A percentile compares a stretch with the other conserved stretches of the same genome.
These are phyloP conservation scores for Eimeria maxima DNA, from an alignment of 169 alveolate genomes.

Conservation along the genomic window DNA sequence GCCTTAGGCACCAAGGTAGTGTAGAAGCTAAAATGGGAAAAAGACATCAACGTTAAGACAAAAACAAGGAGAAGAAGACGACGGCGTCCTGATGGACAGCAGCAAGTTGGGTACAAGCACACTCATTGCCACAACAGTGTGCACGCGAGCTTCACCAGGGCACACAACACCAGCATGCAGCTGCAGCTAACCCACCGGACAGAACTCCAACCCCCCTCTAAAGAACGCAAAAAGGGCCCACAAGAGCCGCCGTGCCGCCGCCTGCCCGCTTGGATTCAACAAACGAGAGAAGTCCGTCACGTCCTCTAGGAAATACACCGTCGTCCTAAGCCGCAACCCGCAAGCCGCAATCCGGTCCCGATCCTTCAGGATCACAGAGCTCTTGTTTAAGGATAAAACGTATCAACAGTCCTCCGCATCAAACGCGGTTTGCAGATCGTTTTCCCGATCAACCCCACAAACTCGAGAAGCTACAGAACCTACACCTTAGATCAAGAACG, in stretches of 20 bases:
- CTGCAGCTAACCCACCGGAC: slow-evolving; percentile 73
- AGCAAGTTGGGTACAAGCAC: background rate
- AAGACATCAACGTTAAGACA: background rate
- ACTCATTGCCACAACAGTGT: background rate
- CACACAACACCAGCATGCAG: background rate
- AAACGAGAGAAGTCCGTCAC: slow-evolving; percentile 73
- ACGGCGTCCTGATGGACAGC: background rate
- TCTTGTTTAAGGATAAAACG: background rate
- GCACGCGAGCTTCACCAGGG: background rate
- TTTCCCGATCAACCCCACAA: background rate
- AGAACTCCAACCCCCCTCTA: slow-evolving; percentile 69
- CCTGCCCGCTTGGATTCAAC: slow-evolving; percentile 69
- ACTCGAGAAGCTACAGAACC: background rate
- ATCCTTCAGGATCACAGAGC: background rate
- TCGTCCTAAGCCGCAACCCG: slow-evolving; percentile 50
- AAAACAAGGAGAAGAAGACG: background rate
- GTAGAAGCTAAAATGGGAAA: background rate
- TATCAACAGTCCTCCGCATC: background rate
- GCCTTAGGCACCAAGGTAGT: background rate
- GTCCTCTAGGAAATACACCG: slow-evolving; percentile 74
- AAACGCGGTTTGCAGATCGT: background rate
- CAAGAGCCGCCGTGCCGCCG: slow-evolving; percentile 71
- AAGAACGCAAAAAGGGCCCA: slow-evolving; percentile 78
- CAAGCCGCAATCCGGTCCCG: background rate
- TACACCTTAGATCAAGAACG: background rate